These are phyloP conservation scores for Colletotrichum liriopes DNA, from an alignment of 2,329 filamentous ascomycete species.

Conservation along the genomic window DNA sequence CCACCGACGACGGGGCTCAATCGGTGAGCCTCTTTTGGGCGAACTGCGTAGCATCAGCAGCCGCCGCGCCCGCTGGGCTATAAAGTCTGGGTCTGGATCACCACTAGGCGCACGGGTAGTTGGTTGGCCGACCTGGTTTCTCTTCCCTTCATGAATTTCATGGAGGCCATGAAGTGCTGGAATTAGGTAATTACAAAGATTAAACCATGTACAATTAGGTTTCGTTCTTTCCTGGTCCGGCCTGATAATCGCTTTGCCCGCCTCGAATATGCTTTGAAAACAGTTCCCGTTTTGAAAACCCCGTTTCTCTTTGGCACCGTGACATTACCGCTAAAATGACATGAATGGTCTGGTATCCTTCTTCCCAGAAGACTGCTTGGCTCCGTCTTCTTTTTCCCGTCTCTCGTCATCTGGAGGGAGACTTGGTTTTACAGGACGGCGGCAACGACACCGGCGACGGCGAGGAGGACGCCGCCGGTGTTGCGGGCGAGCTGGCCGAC, in stretches of 20 bases:
- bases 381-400: neutral
- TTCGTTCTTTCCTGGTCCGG: neutral
- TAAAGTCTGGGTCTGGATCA: neutral
- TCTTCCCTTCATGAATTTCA: constrained; percentile 12
- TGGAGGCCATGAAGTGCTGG: constrained; percentile 11
- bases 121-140: neutral
- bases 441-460: constrained; percentile 56
- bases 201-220: constrained; percentile 26
- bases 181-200: constrained; percentile 42
- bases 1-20: neutral
- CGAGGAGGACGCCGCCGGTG: constrained; percentile 54
- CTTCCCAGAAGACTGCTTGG: neutral
- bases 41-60: no score
- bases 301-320: constrained; percentile 7
- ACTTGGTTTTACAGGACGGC: constrained; percentile 52
- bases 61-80: no score
- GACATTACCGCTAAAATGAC: constrained; percentile 12
- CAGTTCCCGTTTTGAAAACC: neutral
- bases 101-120: neutral
- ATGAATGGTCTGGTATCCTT: constrained; percentile 1
- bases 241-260: neutral
- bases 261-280: neutral
- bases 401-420: no score
- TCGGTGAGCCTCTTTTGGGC: no score
- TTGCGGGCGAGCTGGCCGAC: constrained; percentile 52